Base-by-base conservation (phyloP, 257 asterid genomes). In the Eucommia ulmoides region DNA sequence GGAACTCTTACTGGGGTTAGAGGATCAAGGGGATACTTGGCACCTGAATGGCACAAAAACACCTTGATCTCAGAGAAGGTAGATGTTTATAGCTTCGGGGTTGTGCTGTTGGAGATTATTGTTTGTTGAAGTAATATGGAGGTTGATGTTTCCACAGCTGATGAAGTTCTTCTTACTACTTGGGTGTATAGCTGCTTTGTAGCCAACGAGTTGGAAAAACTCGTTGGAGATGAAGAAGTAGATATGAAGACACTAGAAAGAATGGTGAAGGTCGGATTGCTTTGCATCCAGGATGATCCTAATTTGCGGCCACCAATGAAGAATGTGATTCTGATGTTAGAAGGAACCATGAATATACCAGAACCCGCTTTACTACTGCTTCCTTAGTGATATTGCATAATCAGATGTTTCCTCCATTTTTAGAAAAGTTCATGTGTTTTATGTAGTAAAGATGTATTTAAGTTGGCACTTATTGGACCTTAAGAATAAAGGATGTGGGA, bases 71-170 rank as follows among this genome's bases (percentile, higher is more conserved):
- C 66, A 0, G 53, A 65, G 47, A 59, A 59, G 65, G 62, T 65
- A 5, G 71, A 65, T 59, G 71, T 65, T 41, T 53, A 59, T 22
- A 54, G 65, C 62, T 65, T 33, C 7, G 65, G 71, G 22, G 33
- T 59, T 7, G 41, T 59, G 57, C 54, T 65, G 24, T 33, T 59
- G 66, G 71, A 65, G 56, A 59, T 59, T 15, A 53, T 59, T 21
- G 58, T 53, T 12, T 65, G 71, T 33, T 38, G 58, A 44, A 49
- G 45, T 59, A 24, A 59, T 54, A 33, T 44, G 29, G 58, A 53
- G 19, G 44, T 26, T 42, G 59, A 58, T 16, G 57, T 53, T 18
- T 25, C 23, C 33, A 65, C 26, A 1, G 45, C 51, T 42, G 58
- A 63, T 42, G 50, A 29, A 29, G 38, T 35, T 11, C 53, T 65